Base-by-base conservation (phyloP, 352 stramenopile genomes). In the Pythium coloratum region DNA sequence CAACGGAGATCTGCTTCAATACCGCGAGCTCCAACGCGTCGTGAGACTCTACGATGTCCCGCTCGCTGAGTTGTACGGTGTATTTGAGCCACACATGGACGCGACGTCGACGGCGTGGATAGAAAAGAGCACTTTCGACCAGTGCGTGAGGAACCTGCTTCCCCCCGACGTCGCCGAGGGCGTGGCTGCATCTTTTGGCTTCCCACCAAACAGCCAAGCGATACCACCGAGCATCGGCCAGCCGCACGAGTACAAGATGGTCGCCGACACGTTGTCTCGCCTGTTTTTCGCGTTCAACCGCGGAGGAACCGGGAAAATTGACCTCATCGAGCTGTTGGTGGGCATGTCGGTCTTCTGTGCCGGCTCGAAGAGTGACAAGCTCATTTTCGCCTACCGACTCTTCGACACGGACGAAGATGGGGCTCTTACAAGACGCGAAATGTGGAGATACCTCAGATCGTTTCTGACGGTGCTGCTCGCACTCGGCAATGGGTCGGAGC, bases 281-380 rank as follows among this genome's bases (percentile, higher is more conserved):
- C 66, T 96, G 16, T 96, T 94, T 65, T 96, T 96, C 56, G 88
- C 88, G 1, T 96, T 94, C 67, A 96, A 96, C 46, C 86, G 88
- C 32, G 81, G 83, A 4, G 88, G 88, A 2, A 96, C 86, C 0
- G 88, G 88, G 13, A 91, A 91, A 60, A 92, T 96, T 46, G 88
- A 96, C 58, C 61, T 92, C 38, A 68, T 92, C 12, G 90, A 99
- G 69, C 95, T 99, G 28, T 90, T 98, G 59, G 96, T 91, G 33
- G 95, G 94, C 18, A 91, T 99, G 53, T 95, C 89, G 5, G 84
- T 99, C 6, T 89, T 99, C 28, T 98, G 87, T 55, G 91, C 85
- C 3, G 97, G 96, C 3, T 98, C 95, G 30, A 99, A 99, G 71
- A 98, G 92, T 59, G 91, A 95, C 42, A 99, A 99, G 61, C 82